Evolutionary conservation across 1,284 basidiomycete genomes (phyloP).

Genomic region (Ceratobasidium sp.): DNA sequence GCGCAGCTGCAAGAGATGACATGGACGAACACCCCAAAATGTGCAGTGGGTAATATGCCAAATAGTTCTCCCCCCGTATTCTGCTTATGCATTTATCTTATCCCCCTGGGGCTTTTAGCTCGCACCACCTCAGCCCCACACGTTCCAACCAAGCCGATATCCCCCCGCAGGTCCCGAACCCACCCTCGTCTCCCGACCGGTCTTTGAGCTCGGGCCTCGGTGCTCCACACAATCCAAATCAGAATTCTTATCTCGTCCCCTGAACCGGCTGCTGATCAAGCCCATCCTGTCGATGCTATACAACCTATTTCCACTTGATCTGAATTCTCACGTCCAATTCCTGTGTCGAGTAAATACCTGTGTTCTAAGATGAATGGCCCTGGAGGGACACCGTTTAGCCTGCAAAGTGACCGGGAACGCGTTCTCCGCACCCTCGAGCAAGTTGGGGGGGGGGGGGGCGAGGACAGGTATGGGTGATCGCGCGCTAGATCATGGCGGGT

Average conservation of each 20-base stretch:
- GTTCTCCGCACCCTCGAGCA: neutral
- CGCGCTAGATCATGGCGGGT: no score
- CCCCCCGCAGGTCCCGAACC: conserved; percentile 7
- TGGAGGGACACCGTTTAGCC: conserved; percentile 4
- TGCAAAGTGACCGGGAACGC: neutral
- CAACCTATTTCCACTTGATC: conserved; percentile 1
- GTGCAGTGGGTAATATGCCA: neutral
- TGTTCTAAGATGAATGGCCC: neutral
- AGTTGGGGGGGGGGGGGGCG: neutral
- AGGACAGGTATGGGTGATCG: neutral
- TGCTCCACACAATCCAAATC: conserved; percentile 15
- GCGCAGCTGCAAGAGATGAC: neutral
- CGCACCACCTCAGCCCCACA: neutral
- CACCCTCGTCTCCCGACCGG: neutral
- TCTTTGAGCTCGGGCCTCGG: conserved; percentile 15
- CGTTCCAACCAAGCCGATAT: conserved; percentile 6
- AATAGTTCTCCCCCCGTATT: neutral
- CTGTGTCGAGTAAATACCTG: neutral
- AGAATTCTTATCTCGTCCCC: conserved; percentile 13
- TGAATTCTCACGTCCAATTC: conserved; percentile 16
- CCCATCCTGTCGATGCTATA: conserved; percentile 11
- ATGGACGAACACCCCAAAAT: neutral
- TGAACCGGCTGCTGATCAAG: conserved; percentile 9
- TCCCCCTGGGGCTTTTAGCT: neutral
- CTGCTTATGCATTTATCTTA: conserved; percentile 2